Conservation (phyloP, 2,329 filamentous ascomycete genomes). For the Sodiomyces alkalinus region DNA sequence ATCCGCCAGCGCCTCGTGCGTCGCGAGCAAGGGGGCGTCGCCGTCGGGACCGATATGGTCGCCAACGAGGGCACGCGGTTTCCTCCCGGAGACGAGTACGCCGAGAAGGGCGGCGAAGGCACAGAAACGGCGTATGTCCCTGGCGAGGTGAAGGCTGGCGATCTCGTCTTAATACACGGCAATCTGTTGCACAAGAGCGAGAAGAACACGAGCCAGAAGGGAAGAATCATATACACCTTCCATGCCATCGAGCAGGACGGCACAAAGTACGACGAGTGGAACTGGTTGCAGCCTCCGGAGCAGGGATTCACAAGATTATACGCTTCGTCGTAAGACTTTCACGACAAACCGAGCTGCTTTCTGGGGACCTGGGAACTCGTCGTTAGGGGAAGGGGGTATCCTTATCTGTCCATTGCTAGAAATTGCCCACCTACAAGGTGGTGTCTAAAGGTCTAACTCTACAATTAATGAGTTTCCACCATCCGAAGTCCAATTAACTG, state of each 20-base stretch:
- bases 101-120: conserved; percentile 20
- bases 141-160: conserved; percentile 81
- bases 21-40: conserved; percentile 21
- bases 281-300: conserved; percentile 82
- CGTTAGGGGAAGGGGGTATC: conserved; percentile 2
- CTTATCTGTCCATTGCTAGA: conserved; percentile 6
- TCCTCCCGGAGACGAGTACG: conserved; percentile 35
- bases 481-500: too few species aligned
- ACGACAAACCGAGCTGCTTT: too few species aligned
- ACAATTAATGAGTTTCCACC: too few species aligned
- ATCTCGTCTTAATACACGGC: conserved; percentile 85
- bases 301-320: conserved; percentile 64
- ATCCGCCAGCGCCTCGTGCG: conserved; percentile 65
- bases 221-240: conserved; percentile 92
- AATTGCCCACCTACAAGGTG: conserved; percentile 3
- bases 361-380: too few species aligned
- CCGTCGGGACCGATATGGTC: conserved; percentile 51
- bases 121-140: conserved; percentile 51
- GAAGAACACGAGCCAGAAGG: conserved; percentile 73
- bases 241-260: conserved; percentile 79
- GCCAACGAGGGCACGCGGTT: conserved; percentile 52
- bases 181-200: conserved; percentile 95
- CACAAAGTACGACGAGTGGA: conserved; percentile 64
- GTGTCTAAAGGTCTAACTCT: too few species aligned
- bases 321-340: conserved; percentile 12